phyloP scores from a whole-genome alignment of 2,329 filamentous ascomycete species.

The Hypoxylon sp. region DNA sequence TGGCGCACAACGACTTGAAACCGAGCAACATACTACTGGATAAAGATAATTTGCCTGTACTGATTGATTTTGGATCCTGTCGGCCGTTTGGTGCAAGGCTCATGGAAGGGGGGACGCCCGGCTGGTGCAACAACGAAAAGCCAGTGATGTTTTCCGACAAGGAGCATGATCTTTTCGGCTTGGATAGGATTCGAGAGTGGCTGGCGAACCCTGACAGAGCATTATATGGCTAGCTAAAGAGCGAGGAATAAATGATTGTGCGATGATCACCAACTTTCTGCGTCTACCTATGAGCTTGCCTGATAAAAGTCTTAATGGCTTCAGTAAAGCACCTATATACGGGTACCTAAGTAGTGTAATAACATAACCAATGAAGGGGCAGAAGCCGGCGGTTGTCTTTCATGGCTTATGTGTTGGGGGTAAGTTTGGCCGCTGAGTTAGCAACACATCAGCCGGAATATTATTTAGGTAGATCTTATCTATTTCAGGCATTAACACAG shows the following conservation, averaged over 20 bases:
- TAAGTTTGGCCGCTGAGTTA: no score
- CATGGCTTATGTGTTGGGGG: no score
- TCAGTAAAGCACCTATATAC: no score
- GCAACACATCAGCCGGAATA: no score
- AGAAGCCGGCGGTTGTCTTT: no score
- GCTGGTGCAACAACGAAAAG: constrained; percentile 28
- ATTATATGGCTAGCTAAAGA: constrained; percentile 21
- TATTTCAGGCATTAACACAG: no score
- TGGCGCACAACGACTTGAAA: constrained; percentile 44
- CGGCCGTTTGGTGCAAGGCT: constrained; percentile 36
- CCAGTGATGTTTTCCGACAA: constrained; percentile 34
- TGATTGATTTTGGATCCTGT: constrained; percentile 43
- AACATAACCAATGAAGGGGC: no score
- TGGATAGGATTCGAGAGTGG: constrained; percentile 40
- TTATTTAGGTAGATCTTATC: no score
- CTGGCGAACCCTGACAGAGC: constrained; percentile 30
- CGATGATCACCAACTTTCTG: background rate
- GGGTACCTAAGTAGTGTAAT: no score
- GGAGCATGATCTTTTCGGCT: constrained; percentile 38
- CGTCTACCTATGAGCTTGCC: no score
- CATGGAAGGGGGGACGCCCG: constrained; percentile 35
- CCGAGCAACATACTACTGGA: constrained; percentile 40
- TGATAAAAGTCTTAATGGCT: no score
- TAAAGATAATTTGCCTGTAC: constrained; percentile 36
- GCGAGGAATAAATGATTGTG: constrained; percentile 41